Evolutionary conservation across 371 early-diverging fungal genomes (phyloP), one percentile per base, ranked within the genome.

Genomic region (Mucor saturninus): DNA sequence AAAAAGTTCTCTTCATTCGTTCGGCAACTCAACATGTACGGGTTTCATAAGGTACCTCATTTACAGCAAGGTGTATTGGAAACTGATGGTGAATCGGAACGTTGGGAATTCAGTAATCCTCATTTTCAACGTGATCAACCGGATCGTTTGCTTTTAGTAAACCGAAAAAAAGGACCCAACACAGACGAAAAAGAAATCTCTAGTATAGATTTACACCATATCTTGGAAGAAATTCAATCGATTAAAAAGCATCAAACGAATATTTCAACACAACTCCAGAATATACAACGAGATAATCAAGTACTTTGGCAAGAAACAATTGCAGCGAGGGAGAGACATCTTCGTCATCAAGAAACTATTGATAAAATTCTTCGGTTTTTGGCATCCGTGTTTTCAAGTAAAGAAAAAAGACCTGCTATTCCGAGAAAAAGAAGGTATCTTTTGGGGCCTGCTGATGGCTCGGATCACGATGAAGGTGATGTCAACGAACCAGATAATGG

Each of bases 1-100:
- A 89, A 86, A 75, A 96, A 97, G 66, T 93, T 95, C 61, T 89
- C 92, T 30, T 91, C 91, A 5, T 98, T 97, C 88, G 96, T 97
- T 13, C 84, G 98, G 14, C 98, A 97, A 73, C 83, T 98, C 15
- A 98, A 98, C 65, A 95, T 95, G 91, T 93, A 94, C 63, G 96
- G 92, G 9, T 91, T 89, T 51, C 87, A 89, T 65, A 95, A 95
- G 62, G 86, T 93, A 10, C 91, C 92, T 5, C 92, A 92, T 68
- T 65, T 93, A 13, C 88, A 90, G 54, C 90, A 90, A 61, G 93
- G 93, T 13, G 89, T 88, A 2, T 74, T 92, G 8, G 83, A 85
- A 55, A 79, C 81, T 6, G 86, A 86, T 42, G 66, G 86, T 5
- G 91, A 87, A 35, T 70, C 79, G 2, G 86, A 81, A 38, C 78